phyloP scores from a whole-genome alignment of 2,329 filamentous ascomycete genomes.

The Diaporthe citrichinensis region DNA sequence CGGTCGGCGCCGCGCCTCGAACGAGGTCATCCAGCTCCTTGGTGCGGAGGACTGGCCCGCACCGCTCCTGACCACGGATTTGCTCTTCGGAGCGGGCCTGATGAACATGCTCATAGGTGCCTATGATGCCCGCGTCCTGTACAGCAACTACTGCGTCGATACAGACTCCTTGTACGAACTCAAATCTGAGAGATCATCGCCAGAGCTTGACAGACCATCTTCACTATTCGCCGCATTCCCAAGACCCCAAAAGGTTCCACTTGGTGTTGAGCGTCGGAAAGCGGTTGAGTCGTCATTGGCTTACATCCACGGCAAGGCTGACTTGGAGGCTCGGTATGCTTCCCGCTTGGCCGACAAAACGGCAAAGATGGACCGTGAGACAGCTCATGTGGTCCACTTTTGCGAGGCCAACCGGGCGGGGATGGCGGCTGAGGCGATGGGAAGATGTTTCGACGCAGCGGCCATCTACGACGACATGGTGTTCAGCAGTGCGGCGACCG shows the following conservation, averaged over 20 bases:
- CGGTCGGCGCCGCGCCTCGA: constrained; percentile 7
- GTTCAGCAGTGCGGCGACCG: constrained; percentile 24
- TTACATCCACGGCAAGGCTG: constrained; percentile 14
- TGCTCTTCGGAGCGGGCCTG: constrained; percentile 26
- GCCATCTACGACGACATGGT: constrained; percentile 35
- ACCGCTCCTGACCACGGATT: constrained; percentile 16
- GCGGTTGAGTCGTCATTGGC: constrained; percentile 18
- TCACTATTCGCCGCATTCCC: background rate
- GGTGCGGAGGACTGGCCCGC: constrained; percentile 28
- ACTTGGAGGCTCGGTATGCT: background rate
- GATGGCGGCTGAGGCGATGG: constrained; percentile 21
- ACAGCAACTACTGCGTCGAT: constrained; percentile 29
- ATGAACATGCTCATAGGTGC: constrained; percentile 33
- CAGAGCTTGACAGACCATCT: background rate
- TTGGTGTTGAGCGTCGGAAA: constrained; percentile 18
- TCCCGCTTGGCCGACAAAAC: constrained; percentile 3
- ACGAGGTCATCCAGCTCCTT: constrained; percentile 31
- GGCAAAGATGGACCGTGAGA: constrained; percentile 16
- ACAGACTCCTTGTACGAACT: constrained; percentile 17
- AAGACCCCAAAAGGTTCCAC: constrained; percentile 9
- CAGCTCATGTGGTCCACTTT: constrained; percentile 21
- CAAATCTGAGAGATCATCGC: background rate
- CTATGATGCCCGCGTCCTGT: constrained; percentile 24
- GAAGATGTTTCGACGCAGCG: constrained; percentile 26
- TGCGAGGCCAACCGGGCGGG: constrained; percentile 31